phyloP scores from a whole-genome alignment of 352 stramenopile species.

The Plasmopara muralis region DNA sequence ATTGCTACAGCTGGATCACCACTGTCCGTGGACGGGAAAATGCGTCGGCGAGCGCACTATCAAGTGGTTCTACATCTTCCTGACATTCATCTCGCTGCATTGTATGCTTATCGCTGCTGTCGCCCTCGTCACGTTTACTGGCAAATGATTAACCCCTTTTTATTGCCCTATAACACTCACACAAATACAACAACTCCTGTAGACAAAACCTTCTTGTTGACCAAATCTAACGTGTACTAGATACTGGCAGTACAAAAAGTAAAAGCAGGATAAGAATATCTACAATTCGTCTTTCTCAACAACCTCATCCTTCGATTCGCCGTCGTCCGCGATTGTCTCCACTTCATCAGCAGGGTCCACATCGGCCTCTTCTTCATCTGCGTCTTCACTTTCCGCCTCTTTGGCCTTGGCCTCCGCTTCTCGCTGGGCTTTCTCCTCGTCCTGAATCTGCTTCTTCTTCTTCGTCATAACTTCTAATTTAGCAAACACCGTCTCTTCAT shows the following conservation, averaged over 20 bases:
- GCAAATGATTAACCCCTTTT: conserved; percentile 8
- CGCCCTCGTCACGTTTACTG: conserved; percentile 32
- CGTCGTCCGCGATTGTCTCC: not conserved
- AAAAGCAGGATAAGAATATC: conserved; percentile 10
- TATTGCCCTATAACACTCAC: not conserved
- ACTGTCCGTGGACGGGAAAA: conserved; percentile 90
- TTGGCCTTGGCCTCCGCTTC: conserved; percentile 73
- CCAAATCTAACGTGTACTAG: conserved; percentile 26
- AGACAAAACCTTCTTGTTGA: conserved; percentile 3
- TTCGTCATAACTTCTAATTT: conserved; percentile 75
- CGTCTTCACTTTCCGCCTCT: conserved; percentile 63
- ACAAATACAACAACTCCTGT: not conserved
- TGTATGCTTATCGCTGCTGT: conserved; percentile 47
- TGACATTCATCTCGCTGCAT: conserved; percentile 58
- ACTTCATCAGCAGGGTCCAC: conserved; percentile 13
- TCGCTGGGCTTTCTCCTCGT: conserved; percentile 59
- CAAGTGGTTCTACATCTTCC: conserved; percentile 77
- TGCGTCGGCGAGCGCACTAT: conserved; percentile 82
- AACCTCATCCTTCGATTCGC: conserved; percentile 17
- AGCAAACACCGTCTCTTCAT: conserved; percentile 91
- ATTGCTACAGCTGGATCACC: conserved; percentile 77
- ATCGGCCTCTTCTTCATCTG: conserved; percentile 38
- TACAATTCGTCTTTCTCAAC: conserved; percentile 47
- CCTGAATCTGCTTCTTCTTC: conserved; percentile 76
- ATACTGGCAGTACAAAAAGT: conserved; percentile 21